Conservation (phyloP, 257 asterid genomes). For the Fraxinus americana region DNA sequence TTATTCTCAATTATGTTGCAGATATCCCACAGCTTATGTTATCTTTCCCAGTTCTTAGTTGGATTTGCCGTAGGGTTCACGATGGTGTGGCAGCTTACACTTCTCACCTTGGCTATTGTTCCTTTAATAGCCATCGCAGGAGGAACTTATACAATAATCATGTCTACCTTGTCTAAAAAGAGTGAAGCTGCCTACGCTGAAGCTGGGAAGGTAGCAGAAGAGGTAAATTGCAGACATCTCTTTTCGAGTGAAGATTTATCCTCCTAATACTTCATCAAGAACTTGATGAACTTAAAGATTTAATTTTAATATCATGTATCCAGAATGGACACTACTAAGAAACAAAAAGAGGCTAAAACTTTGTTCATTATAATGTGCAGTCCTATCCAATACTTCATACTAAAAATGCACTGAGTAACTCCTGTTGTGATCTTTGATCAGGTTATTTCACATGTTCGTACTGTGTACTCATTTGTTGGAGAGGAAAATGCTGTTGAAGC, state of each 20-base stretch:
- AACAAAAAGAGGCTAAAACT: background rate
- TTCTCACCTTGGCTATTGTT: constrained; percentile 60
- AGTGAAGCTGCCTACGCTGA: constrained; percentile 74
- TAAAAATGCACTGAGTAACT: background rate
- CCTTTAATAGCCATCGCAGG: constrained; percentile 71
- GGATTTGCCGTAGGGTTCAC: constrained; percentile 59
- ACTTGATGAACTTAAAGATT: background rate
- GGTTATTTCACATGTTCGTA: constrained; percentile 65
- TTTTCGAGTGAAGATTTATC: background rate
- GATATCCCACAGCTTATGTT: constrained; percentile 59
- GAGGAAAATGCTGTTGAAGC: constrained; percentile 55
- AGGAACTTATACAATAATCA: constrained; percentile 52
- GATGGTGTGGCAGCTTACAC: constrained; percentile 68
- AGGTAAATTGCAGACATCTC: constrained; percentile 32
- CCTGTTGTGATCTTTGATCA: constrained; percentile 28
- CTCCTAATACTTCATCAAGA: background rate
- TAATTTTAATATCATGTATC: too few species aligned
- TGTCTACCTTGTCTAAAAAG: constrained; percentile 52
- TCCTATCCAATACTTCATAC: background rate
- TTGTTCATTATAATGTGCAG: background rate
- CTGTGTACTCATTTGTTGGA: constrained; percentile 68
- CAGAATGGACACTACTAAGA: background rate
- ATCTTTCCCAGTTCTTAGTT: constrained; percentile 56
- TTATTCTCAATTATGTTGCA: constrained; percentile 25
- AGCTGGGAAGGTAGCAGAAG: constrained; percentile 71